Conservation (phyloP, 768 basidiomycete genomes). For the Crassisporium funariophilum region DNA sequence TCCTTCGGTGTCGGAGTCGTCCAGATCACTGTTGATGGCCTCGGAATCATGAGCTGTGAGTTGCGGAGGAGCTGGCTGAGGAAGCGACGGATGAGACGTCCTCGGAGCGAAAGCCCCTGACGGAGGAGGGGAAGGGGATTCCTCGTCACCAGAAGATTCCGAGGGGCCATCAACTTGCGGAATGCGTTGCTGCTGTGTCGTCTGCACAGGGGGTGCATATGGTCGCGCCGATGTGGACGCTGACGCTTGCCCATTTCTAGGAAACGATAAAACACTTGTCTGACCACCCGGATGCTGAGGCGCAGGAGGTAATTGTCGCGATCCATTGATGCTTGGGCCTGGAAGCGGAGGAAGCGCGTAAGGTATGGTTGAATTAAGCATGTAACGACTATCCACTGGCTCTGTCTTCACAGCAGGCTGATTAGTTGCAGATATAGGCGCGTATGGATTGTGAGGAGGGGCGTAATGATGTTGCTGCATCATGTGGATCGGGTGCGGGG, state of each 20-base stretch:
- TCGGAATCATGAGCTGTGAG: constrained; percentile 60
- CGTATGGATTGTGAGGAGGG: constrained; percentile 53
- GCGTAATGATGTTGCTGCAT: constrained; percentile 57
- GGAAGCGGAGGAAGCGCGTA: constrained; percentile 66
- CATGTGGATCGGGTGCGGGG: constrained; percentile 65
- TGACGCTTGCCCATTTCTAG: constrained; percentile 32
- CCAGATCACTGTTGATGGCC: constrained; percentile 94
- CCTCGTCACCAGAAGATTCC: constrained; percentile 61
- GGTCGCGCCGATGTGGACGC: constrained; percentile 21
- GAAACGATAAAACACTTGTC: constrained; percentile 59
- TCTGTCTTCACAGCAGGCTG: constrained; percentile 70
- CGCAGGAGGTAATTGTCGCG: constrained; percentile 43
- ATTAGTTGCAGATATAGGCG: constrained; percentile 37
- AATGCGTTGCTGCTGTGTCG: constrained; percentile 42
- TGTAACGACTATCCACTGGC: constrained; percentile 69
- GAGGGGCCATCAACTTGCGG: constrained; percentile 86
- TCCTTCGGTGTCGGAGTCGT: constrained; percentile 89
- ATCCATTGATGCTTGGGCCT: constrained; percentile 62
- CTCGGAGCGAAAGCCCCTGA: constrained; percentile 66
- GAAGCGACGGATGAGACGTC: constrained; percentile 72
- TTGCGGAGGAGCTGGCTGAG: constrained; percentile 47
- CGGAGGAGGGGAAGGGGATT: constrained; percentile 70
- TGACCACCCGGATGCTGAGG: constrained; percentile 58
- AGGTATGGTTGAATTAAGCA: constrained; percentile 48
- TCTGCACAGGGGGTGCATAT: constrained; percentile 25